Conservation (phyloP, 345 rosid species). For the Populus simonii region DNA sequence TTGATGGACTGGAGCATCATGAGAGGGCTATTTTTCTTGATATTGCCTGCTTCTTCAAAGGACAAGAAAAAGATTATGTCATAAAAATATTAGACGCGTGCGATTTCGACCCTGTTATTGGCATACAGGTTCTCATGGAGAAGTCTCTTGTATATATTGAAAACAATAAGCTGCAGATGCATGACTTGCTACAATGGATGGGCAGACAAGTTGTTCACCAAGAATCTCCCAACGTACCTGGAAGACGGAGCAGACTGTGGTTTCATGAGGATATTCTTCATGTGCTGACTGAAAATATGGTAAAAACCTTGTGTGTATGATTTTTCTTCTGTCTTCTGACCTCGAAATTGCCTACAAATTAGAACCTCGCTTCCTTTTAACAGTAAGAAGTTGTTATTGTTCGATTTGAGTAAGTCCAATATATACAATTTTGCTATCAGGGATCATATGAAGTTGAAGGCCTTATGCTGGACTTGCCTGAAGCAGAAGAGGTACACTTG, state of each 20-base stretch:
- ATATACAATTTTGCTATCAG: not conserved
- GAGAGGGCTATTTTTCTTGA: constrained; percentile 17
- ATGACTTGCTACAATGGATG: constrained; percentile 10
- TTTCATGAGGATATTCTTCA: constrained; percentile 12
- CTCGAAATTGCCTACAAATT: too few species aligned
- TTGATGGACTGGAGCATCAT: constrained; percentile 12
- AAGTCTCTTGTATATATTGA: constrained; percentile 17
- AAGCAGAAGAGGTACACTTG: constrained; percentile 8
- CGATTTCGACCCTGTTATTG: constrained; percentile 1
- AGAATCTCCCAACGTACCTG: constrained; percentile 6
- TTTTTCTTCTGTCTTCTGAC: too few species aligned
- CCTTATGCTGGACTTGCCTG: constrained; percentile 12
- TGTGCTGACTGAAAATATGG: constrained; percentile 8
- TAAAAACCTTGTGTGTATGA: not conserved
- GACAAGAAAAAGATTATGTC: not conserved
- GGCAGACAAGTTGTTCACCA: constrained; percentile 12
- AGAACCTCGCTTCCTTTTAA: not conserved
- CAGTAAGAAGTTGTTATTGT: too few species aligned
- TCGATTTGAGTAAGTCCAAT: too few species aligned
- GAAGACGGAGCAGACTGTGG: constrained; percentile 23
- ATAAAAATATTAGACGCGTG: constrained; percentile 10
- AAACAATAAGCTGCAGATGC: constrained; percentile 11
- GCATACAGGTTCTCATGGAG: constrained; percentile 20
- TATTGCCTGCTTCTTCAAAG: constrained; percentile 27
- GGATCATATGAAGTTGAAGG: constrained; percentile 12